Conservation (phyloP, 176 grass and related monocot genomes). For the Avena insularis region DNA sequence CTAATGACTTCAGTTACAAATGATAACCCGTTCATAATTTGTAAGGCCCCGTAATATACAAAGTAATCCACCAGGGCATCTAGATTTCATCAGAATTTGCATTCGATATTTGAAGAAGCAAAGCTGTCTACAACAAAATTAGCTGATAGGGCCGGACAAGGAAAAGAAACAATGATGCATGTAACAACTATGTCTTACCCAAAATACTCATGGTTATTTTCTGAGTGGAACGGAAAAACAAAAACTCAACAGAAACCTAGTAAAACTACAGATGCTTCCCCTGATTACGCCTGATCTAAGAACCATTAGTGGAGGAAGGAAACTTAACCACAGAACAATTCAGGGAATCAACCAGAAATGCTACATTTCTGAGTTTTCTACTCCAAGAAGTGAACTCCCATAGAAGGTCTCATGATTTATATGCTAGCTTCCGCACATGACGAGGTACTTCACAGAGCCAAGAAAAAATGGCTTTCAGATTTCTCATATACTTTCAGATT, state of each 20-base stretch:
- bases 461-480: too few relatives aligned
- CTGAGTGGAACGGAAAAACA: neutral
- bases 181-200: neutral
- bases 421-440: too few relatives aligned
- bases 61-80: conserved; percentile 1
- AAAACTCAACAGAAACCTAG: neutral
- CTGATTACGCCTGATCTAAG: too few relatives aligned
- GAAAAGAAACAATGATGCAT: conserved; percentile 16
- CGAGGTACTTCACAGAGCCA: too few relatives aligned
- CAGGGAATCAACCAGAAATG: too few relatives aligned
- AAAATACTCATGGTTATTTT: conserved; percentile 1
- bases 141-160: neutral
- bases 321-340: too few relatives aligned
- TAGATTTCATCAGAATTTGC: neutral
- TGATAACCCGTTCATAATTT: neutral
- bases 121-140: neutral
- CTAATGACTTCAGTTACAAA: neutral
- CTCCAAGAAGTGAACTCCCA: too few relatives aligned
- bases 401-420: too few relatives aligned
- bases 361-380: too few relatives aligned
- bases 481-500: too few relatives aligned
- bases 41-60: neutral
- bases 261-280: too few relatives aligned
- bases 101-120: neutral
- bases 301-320: too few relatives aligned